A percentile compares a stretch with the other conserved stretches of the same genome.
Conservation (phyloP, 768 basidiomycete species). For the Punctularia strigosozonata region DNA sequence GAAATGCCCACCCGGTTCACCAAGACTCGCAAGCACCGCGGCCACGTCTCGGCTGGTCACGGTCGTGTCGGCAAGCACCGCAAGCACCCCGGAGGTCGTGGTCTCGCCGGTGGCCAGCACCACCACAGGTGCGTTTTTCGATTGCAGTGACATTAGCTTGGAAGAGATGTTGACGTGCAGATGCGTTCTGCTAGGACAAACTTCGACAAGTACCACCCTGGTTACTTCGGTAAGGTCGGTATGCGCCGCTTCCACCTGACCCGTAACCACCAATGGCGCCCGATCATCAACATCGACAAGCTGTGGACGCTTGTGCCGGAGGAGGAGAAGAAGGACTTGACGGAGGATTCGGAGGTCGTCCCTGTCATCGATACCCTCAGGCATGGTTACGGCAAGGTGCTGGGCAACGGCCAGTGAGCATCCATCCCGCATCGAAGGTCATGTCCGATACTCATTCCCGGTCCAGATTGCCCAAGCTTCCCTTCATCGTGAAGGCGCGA, state of each 20-base stretch:
- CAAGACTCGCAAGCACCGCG: slow-evolving; percentile 98
- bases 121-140: slow-evolving; percentile 93
- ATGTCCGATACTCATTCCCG: slow-evolving; percentile 2
- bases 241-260: slow-evolving; percentile 98
- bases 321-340: slow-evolving; percentile 71
- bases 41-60: slow-evolving; percentile 98
- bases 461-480: slow-evolving; percentile 69
- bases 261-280: slow-evolving; percentile 83
- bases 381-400: slow-evolving; percentile 83
- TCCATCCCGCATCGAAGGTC: neutral
- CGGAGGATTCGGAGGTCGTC: slow-evolving; percentile 66
- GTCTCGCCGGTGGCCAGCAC: slow-evolving; percentile 99
- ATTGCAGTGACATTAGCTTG: neutral
- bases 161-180: neutral
- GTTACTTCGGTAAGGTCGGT: slow-evolving; percentile 99
- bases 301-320: slow-evolving; percentile 85
- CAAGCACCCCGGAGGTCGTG: slow-evolving; percentile 99
- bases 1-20: slow-evolving; percentile 92
- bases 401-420: slow-evolving; percentile 87
- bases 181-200: slow-evolving; percentile 50
- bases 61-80: slow-evolving; percentile 99
- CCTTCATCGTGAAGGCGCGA: slow-evolving; percentile 97
- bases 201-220: slow-evolving; percentile 99
- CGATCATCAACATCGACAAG: slow-evolving; percentile 98
- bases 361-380: slow-evolving; percentile 87